phyloP scores from a whole-genome alignment of 2,329 filamentous ascomycete species.

The Lithohypha guttulata region DNA sequence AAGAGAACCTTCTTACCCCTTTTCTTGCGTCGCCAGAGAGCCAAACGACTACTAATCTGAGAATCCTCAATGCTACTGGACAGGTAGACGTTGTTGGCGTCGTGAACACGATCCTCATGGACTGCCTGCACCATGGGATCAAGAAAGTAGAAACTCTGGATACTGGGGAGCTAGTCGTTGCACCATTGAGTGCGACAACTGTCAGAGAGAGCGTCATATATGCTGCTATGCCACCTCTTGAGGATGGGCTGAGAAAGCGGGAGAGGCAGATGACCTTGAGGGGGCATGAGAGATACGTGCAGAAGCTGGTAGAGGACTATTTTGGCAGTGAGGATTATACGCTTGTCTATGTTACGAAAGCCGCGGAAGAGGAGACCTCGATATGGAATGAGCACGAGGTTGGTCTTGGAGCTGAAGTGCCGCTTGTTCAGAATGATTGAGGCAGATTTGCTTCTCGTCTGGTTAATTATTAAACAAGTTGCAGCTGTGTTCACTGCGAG shows the following conservation, averaged over 20 bases:
- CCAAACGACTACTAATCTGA: too few relatives aligned
- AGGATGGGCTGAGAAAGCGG: neutral
- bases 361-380: too few relatives aligned
- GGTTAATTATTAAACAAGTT: too few relatives aligned
- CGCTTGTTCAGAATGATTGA: too few relatives aligned
- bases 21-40: too few relatives aligned
- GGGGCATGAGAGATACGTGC: neutral
- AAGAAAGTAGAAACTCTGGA: neutral
- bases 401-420: too few relatives aligned
- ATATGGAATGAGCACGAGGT: too few relatives aligned
- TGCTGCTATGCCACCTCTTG: neutral
- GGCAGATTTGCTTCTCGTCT: too few relatives aligned
- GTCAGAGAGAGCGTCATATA: conserved; percentile 1
- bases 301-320: conserved; percentile 1
- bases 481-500: too few relatives aligned
- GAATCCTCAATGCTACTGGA: too few relatives aligned
- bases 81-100: neutral
- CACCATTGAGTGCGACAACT: neutral
- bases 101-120: conserved; percentile 6
- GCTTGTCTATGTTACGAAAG: conserved; percentile 2
- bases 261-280: neutral
- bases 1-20: too few relatives aligned
- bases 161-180: neutral
- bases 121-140: conserved; percentile 6
- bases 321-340: conserved; percentile 5